phyloP scores from a whole-genome alignment of 148 eudicot genomes.

The Fallopia convolvulus region DNA sequence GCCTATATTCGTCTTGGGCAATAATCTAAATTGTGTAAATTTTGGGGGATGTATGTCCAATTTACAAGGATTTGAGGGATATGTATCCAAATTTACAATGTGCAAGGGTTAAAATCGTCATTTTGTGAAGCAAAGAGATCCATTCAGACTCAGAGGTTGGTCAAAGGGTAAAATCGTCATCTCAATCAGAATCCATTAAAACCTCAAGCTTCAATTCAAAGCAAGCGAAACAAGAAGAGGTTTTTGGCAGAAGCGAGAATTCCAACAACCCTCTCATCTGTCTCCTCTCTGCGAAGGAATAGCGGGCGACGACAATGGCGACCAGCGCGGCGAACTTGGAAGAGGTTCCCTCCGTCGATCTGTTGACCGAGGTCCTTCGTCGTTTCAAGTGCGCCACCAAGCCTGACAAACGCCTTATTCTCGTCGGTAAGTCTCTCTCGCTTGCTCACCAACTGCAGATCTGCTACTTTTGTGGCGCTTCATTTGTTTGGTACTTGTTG shows the following conservation, averaged over 20 bases:
- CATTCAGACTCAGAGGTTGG: background rate
- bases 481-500: background rate
- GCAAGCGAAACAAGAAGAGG: conserved; percentile 1
- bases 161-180: conserved; percentile 6
- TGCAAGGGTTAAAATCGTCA: background rate
- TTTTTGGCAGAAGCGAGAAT: background rate
- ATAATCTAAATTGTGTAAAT: no score
- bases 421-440: conserved; percentile 42
- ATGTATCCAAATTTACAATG: no score
- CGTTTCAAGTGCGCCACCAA: conserved; percentile 83
- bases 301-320: conserved; percentile 10
- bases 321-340: conserved; percentile 37
- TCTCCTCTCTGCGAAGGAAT: conserved; percentile 5
- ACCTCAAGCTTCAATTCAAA: background rate
- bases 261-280: background rate
- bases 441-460: background rate
- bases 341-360: conserved; percentile 59
- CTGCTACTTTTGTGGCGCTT: background rate
- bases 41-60: no score
- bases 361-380: conserved; percentile 87
- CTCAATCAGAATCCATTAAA: background rate
- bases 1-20: no score
- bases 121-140: background rate
- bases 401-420: conserved; percentile 93
- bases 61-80: no score